These are phyloP conservation scores for Acanthochlamys bracteata DNA, from an alignment of 106 monocot species.

Conservation along the genomic window DNA sequence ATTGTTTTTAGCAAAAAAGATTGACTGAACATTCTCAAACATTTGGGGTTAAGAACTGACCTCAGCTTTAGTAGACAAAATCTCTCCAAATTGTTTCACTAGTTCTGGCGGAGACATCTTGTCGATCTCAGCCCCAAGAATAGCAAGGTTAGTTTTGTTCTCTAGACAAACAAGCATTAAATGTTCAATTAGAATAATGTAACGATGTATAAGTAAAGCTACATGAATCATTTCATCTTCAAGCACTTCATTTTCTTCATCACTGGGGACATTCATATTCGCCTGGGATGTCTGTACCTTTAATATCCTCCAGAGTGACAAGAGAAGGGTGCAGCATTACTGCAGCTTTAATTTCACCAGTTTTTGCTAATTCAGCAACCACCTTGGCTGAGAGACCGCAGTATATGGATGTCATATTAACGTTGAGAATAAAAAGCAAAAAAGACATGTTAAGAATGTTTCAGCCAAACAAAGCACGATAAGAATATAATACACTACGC, in stretches of 20 bases:
- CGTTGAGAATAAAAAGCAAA: too few relatives aligned
- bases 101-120: constrained; percentile 39
- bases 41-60: constrained; percentile 14
- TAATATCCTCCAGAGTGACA: constrained; percentile 67
- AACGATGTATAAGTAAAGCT: too few relatives aligned
- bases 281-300: too few relatives aligned
- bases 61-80: constrained; percentile 37
- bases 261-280: too few relatives aligned
- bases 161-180: constrained; percentile 14
- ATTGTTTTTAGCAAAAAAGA: too few relatives aligned
- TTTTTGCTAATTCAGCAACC: constrained; percentile 23
- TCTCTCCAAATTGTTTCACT: constrained; percentile 51
- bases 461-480: too few relatives aligned
- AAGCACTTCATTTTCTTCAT: too few relatives aligned
- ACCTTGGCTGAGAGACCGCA: constrained; percentile 4
- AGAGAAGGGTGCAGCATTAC: constrained; percentile 23
- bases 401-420: too few relatives aligned
- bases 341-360: constrained; percentile 17
- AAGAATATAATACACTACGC: not conserved
- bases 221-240: too few relatives aligned
- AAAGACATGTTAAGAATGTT: too few relatives aligned
- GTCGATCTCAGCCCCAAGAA: constrained; percentile 67
- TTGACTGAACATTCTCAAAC: too few relatives aligned
- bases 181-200: not conserved
- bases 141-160: constrained; percentile 31